phyloP scores from a whole-genome alignment of 371 early-diverging fungal species.

The Mortierella polycephala region DNA sequence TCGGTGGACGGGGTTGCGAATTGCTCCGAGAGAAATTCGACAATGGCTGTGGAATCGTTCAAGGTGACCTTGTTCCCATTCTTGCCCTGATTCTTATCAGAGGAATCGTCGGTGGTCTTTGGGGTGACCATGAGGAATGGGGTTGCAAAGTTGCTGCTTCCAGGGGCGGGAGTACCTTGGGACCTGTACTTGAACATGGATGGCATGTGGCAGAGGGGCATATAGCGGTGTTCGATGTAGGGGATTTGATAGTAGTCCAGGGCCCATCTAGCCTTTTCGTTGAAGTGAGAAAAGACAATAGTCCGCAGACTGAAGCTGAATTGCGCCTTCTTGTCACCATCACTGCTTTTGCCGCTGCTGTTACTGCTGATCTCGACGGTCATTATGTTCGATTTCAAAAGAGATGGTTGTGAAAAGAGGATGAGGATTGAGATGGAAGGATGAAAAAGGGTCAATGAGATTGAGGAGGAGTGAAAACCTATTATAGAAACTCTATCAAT shows the following conservation, averaged over 20 bases:
- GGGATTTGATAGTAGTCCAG: conserved; percentile 50
- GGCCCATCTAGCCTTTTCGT: conserved; percentile 52
- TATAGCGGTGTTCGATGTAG: conserved; percentile 34
- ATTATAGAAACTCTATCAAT: too few species aligned
- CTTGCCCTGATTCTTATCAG: neutral
- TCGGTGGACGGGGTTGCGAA: conserved; percentile 16
- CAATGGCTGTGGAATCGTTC: conserved; percentile 38
- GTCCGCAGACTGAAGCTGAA: conserved; percentile 17
- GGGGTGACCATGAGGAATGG: conserved; percentile 22
- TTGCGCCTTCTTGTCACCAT: neutral
- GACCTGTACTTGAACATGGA: conserved; percentile 39
- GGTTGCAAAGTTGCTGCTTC: conserved; percentile 17
- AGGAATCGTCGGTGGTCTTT: neutral
- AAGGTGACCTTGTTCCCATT: conserved; percentile 5
- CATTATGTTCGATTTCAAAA: neutral
- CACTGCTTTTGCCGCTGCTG: neutral
- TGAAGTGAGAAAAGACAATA: conserved; percentile 48
- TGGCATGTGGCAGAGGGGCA: conserved; percentile 33
- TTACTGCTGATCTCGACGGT: neutral
- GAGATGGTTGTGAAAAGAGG: neutral
- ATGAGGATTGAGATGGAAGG: neutral
- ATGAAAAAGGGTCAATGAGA: neutral
- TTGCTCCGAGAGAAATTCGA: conserved; percentile 34
- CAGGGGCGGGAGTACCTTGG: conserved; percentile 1
- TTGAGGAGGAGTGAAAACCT: neutral